These are phyloP conservation scores for Camillea tinctor DNA, from an alignment of 2,329 filamentous ascomycete species.

Conservation along the genomic window DNA sequence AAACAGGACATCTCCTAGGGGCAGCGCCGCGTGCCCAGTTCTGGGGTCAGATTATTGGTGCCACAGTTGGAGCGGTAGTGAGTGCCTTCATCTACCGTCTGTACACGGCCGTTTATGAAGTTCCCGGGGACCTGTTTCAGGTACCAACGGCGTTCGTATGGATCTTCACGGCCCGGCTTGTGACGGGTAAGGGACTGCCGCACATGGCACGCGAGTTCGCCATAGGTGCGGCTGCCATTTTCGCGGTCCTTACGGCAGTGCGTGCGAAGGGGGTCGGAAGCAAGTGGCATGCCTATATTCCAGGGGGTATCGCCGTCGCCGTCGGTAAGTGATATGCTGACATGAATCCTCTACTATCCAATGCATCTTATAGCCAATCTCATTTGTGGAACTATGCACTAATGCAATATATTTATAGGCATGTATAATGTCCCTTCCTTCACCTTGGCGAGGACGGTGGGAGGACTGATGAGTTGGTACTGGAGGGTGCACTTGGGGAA, in stretches of 20 bases:
- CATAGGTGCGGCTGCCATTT: slow-evolving; percentile 69
- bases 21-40: slow-evolving; percentile 94
- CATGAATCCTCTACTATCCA: background rate
- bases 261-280: slow-evolving; percentile 59
- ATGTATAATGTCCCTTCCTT: slow-evolving; percentile 99
- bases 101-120: slow-evolving; percentile 82
- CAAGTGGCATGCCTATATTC: slow-evolving; percentile 73
- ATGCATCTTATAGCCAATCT: too few relatives aligned
- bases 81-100: slow-evolving; percentile 85
- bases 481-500: slow-evolving; percentile 60
- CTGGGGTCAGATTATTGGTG: slow-evolving; percentile 92
- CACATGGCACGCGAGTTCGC: slow-evolving; percentile 81
- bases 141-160: slow-evolving; percentile 95
- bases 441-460: slow-evolving; percentile 81
- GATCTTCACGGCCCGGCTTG: slow-evolving; percentile 92
- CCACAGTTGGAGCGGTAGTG: slow-evolving; percentile 78
- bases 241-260: slow-evolving; percentile 67
- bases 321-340: slow-evolving; percentile 61
- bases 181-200: slow-evolving; percentile 87
- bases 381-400: too few relatives aligned
- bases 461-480: slow-evolving; percentile 73
- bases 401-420: slow-evolving; percentile 44
- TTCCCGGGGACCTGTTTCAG: slow-evolving; percentile 87
- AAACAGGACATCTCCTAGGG: slow-evolving; percentile 90
- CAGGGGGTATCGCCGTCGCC: slow-evolving; percentile 92